Evolutionary conservation across 2,329 filamentous ascomycete genomes (phyloP).

Genomic region (Fusarium sp.): DNA sequence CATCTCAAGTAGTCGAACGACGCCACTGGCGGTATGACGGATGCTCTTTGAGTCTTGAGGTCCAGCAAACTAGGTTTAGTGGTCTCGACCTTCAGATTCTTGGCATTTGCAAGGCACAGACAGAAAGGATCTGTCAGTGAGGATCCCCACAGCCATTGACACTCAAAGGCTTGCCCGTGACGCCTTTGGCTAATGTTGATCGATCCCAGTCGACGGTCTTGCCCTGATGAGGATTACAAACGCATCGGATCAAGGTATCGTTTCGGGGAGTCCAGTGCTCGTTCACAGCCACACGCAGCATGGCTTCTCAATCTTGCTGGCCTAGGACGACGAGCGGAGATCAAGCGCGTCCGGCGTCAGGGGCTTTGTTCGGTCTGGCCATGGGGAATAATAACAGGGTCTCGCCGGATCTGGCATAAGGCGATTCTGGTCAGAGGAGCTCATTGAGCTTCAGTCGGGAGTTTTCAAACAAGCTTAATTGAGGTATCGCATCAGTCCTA

Average conservation of each 20-base stretch:
- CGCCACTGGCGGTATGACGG: neutral
- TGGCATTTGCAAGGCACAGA: neutral
- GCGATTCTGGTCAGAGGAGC: neutral
- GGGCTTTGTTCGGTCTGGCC: conserved; percentile 10
- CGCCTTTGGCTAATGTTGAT: conserved; percentile 13
- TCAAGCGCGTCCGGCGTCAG: neutral
- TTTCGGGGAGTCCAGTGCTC: conserved; percentile 5
- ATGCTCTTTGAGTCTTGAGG: neutral
- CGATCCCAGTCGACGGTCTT: neutral
- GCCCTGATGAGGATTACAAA: neutral
- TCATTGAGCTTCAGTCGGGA: neutral
- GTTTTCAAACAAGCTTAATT: neutral
- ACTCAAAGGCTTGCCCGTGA: conserved; percentile 2
- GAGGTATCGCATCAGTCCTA: neutral
- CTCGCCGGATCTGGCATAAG: conserved; percentile 23
- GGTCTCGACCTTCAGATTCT: neutral
- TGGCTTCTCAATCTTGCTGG: neutral
- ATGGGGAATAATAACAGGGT: neutral
- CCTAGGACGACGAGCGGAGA: neutral
- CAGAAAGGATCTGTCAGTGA: neutral
- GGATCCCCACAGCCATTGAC: neutral
- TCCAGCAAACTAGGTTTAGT: neutral
- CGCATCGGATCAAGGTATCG: neutral
- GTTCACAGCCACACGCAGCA: neutral
- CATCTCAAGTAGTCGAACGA: conserved; percentile 18